These are phyloP conservation scores for Crotalaria pallida DNA, from an alignment of 306 rosid genomes.

Conservation along the genomic window DNA sequence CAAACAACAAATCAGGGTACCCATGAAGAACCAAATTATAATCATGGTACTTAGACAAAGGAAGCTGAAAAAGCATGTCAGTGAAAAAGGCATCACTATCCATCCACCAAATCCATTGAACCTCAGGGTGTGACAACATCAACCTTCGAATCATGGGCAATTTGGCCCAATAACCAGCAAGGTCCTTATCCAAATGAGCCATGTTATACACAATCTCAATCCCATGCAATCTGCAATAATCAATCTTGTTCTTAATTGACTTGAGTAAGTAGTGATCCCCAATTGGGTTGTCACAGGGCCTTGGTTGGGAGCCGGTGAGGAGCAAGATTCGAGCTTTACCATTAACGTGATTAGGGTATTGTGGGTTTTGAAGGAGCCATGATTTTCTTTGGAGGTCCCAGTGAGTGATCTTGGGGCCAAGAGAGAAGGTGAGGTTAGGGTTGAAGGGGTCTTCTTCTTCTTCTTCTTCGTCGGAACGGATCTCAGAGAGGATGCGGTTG, in stretches of 20 bases:
- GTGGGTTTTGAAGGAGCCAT: constrained; percentile 67
- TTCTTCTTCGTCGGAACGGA: constrained; percentile 66
- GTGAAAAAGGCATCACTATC: constrained; percentile 97
- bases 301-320: constrained; percentile 90
- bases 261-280: constrained; percentile 93
- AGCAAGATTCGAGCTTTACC: constrained; percentile 83
- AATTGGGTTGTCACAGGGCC: constrained; percentile 91
- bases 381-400: constrained; percentile 63
- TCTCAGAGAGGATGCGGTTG: constrained; percentile 86
- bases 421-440: constrained; percentile 66
- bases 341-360: constrained; percentile 52
- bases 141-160: constrained; percentile 80
- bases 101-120: constrained; percentile 99
- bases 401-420: constrained; percentile 65
- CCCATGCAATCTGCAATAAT: constrained; percentile 91
- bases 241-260: constrained; percentile 84
- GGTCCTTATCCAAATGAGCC: constrained; percentile 92
- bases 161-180: constrained; percentile 98
- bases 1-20: constrained; percentile 88
- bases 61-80: constrained; percentile 86
- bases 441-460: constrained; percentile 9
- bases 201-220: constrained; percentile 90
- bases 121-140: constrained; percentile 95
- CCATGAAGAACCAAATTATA: constrained; percentile 89
- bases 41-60: constrained; percentile 51